A percentile compares a stretch with the other conserved stretches of the same genome.
phyloP scores from a whole-genome alignment of 208 protist genomes.

The Trypanosoma scelopori region DNA sequence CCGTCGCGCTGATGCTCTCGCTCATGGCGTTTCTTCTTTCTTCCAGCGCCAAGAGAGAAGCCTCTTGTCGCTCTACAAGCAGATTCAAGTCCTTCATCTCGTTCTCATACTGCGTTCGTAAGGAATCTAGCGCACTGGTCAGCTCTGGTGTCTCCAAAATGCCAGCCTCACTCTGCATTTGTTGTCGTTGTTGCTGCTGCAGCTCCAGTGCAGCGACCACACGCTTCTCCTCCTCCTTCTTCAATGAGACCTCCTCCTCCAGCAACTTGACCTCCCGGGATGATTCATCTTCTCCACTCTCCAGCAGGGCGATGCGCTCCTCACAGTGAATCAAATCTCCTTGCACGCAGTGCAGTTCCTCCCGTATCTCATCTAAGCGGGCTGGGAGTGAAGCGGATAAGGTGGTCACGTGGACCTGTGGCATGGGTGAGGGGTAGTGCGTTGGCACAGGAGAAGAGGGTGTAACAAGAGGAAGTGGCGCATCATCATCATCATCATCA shows the following conservation, averaged over 20 bases:
- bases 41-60: slow-evolving; percentile 11
- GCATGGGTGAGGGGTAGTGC: background rate
- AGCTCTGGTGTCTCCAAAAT: background rate
- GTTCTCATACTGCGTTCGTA: slow-evolving; percentile 14
- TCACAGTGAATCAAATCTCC: slow-evolving; percentile 5
- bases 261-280: slow-evolving; percentile 33
- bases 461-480: background rate
- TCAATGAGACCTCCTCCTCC: slow-evolving; percentile 20
- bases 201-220: background rate
- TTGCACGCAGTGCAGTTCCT: slow-evolving; percentile 22
- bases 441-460: background rate
- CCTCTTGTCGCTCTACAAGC: slow-evolving; percentile 16
- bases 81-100: slow-evolving; percentile 17
- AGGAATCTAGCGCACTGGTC: background rate
- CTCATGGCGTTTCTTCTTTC: slow-evolving; percentile 33
- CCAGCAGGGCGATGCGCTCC: slow-evolving; percentile 22
- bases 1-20: slow-evolving; percentile 5
- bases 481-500: slow-evolving; percentile 34
- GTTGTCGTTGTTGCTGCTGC: slow-evolving; percentile 11
- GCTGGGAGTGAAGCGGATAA: background rate
- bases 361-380: slow-evolving; percentile 14
- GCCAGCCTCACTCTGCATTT: slow-evolving; percentile 11
- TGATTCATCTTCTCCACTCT: slow-evolving; percentile 34
- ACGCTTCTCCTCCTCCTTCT: slow-evolving; percentile 18
- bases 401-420: background rate